phyloP scores from a whole-genome alignment of 1,284 basidiomycete species.

The Irpex sp. region DNA sequence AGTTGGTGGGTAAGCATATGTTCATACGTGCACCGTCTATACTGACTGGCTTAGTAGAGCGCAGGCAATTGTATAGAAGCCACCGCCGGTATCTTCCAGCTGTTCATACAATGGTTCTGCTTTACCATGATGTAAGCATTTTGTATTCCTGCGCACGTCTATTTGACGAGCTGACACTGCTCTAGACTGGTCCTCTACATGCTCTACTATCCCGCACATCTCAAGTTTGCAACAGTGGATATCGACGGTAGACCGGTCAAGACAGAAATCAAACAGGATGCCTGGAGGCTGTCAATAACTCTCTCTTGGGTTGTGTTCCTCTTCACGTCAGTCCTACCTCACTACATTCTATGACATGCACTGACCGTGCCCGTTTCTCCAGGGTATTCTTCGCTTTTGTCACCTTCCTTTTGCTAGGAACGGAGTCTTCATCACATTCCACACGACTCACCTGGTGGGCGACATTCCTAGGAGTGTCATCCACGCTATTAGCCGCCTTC shows the following conservation, averaged over 20 bases:
- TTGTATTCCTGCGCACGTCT: not conserved
- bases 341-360: conserved; percentile 14
- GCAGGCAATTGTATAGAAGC: conserved; percentile 77
- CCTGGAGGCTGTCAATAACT: conserved; percentile 75
- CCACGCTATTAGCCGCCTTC: conserved; percentile 72
- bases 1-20: conserved; percentile 49
- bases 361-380: conserved; percentile 1
- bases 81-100: conserved; percentile 82
- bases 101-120: conserved; percentile 82
- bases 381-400: conserved; percentile 53
- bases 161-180: not conserved
- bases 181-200: conserved; percentile 86
- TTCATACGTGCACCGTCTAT: no score
- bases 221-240: conserved; percentile 61
- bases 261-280: conserved; percentile 49
- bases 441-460: conserved; percentile 66
- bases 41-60: no score
- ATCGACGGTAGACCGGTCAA: conserved; percentile 45
- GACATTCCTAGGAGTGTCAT: conserved; percentile 83
- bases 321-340: conserved; percentile 63
- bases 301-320: conserved; percentile 71
- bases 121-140: conserved; percentile 79
- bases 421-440: conserved; percentile 14
- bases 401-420: conserved; percentile 46
- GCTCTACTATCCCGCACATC: conserved; percentile 84